Percentiles rank a stretch among this genome's conserved stretches.
Evolutionary conservation across 768 basidiomycete species (phyloP).

Genomic region (Leucosporidium creatinivorum): DNA sequence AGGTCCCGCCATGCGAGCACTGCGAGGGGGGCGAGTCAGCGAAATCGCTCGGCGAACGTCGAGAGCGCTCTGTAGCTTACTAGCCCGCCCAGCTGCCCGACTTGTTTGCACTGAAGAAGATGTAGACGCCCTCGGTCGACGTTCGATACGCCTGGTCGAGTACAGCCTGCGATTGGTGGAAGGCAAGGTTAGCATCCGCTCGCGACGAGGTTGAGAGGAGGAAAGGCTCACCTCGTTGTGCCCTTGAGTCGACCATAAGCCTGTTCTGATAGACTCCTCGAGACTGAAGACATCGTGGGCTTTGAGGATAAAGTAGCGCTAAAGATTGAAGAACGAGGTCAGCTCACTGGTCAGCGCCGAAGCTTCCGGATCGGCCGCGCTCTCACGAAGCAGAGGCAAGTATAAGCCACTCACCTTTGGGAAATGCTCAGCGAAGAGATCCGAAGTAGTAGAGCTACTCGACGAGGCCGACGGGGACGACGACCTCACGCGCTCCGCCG

Average conservation of each 20-base stretch:
- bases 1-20: too few species aligned
- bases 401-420: neutral
- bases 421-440: neutral
- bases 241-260: conserved; percentile 79
- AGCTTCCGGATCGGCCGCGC: too few species aligned
- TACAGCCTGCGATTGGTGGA: conserved; percentile 51
- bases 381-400: too few species aligned
- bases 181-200: too few species aligned
- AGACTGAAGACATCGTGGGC: conserved; percentile 36
- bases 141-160: conserved; percentile 91
- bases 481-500: conserved; percentile 31
- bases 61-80: too few species aligned
- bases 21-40: too few species aligned
- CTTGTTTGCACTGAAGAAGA: conserved; percentile 89
- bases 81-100: conserved; percentile 92
- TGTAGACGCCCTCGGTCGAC: conserved; percentile 59
- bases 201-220: neutral
- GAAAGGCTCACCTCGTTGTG: conserved; percentile 27
- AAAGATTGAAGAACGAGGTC: too few species aligned
- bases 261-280: conserved; percentile 50
- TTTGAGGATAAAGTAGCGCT: conserved; percentile 15
- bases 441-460: too few species aligned
- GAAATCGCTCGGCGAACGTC: too few species aligned
- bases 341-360: too few species aligned
- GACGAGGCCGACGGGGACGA: neutral